Evolutionary conservation across 768 basidiomycete species (phyloP), one percentile per base, ranked within the genome.

Genomic region (Leccinum variicolor): DNA sequence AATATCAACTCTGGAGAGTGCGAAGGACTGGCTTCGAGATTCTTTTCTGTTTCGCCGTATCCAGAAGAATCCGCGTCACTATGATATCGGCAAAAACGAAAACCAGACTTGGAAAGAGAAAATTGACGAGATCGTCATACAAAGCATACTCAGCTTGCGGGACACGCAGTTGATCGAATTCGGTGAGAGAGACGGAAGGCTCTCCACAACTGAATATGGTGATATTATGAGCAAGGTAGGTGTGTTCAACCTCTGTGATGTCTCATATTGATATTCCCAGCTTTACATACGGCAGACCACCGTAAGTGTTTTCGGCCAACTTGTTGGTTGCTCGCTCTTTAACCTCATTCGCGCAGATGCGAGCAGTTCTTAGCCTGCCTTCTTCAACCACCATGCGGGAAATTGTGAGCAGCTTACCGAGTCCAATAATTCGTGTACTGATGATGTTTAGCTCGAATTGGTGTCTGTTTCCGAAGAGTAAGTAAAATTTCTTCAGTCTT

Each of bases 31-130:
- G 97, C 74, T 96, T 25, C 81, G 79, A 21, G 84, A 81, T 54
- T 91, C 95, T 0, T 99, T 98, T 73, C 75, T 99, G 14, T 96
- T 83, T 66, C 87, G 89, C 53, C 81, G 97, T 21, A 85, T 99
- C 56, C 83, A 85, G 62, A 85, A 86, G 70, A 98, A 99, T 66
- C 92, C 94, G 0, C 67, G 69, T 9, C 81, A 88, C 66, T 99
- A 98, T 66, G 77, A 83, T 8, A 74, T 89, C 21, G 81, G 78
- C 15, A 84, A 86, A 67, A 72, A 75, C 14, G 75, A 78, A 6
- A 73, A 75, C 25, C 81, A 85, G 62, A 79, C 82, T 1, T 92
- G 90, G 87, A 79, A 88, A 63, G 84, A 85, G 51, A 79, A 83
- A 53, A 69, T 94, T 5, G 86, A 91, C 52, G 83, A 86, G 46